phyloP scores from a whole-genome alignment of 176 grass and related monocot genomes.

The Oryza longistaminata region DNA sequence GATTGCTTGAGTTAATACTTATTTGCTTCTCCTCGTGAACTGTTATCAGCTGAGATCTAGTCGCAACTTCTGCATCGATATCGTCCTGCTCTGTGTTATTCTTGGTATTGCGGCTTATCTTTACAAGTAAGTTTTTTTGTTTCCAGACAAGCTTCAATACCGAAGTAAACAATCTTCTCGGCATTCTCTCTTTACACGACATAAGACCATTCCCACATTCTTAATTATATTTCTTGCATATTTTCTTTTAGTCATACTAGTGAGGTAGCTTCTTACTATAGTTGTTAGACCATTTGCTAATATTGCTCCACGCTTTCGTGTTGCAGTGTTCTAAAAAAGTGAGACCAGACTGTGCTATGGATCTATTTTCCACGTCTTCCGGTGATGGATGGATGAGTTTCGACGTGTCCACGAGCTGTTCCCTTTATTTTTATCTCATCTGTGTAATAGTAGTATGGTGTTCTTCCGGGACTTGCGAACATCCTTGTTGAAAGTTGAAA shows the following conservation, averaged over 20 bases:
- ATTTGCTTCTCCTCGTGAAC: neutral
- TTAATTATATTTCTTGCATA: neutral
- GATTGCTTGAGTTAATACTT: neutral
- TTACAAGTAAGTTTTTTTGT: conserved; percentile 67
- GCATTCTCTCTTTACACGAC: neutral
- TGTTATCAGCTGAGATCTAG: conserved; percentile 73
- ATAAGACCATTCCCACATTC: neutral
- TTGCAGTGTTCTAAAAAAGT: conserved; percentile 72
- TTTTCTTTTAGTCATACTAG: neutral
- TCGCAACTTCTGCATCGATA: conserved; percentile 83
- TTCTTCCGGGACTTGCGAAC: conserved; percentile 15
- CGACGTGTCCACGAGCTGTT: neutral
- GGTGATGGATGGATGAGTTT: conserved; percentile 1
- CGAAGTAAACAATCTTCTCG: neutral
- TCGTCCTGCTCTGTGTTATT: conserved; percentile 77
- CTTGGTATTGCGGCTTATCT: conserved; percentile 86
- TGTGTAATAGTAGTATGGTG: conserved; percentile 33
- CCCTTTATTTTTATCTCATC: neutral
- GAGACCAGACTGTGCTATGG: neutral
- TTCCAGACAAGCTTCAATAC: neutral
- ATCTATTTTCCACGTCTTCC: conserved; percentile 1
- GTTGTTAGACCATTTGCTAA: neutral
- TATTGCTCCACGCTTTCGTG: neutral
- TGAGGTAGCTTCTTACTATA: neutral
- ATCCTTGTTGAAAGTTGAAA: neutral